Percentiles rank a stretch among this genome's conserved stretches.
Conservation (phyloP, 2,329 filamentous ascomycete species). For the Penicillium hesseltinei region DNA sequence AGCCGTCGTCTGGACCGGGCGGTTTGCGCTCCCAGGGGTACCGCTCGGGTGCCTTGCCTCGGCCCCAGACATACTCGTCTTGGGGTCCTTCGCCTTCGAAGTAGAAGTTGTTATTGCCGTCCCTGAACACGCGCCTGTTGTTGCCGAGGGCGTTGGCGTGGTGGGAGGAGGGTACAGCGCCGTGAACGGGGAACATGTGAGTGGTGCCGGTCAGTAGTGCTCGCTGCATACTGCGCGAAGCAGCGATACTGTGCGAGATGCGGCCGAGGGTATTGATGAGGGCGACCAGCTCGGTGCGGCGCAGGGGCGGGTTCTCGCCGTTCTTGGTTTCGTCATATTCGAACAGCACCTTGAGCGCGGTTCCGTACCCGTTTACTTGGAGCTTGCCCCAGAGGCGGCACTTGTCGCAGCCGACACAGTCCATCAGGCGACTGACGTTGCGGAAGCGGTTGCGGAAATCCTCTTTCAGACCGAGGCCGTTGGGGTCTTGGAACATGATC, state of each 20-base stretch:
- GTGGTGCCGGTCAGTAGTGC: conserved; percentile 42
- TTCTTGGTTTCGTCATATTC: conserved; percentile 74
- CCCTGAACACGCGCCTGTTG: conserved; percentile 28
- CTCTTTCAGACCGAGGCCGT: conserved; percentile 75
- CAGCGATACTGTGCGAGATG: conserved; percentile 74
- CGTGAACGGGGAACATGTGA: conserved; percentile 29
- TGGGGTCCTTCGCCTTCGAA: conserved; percentile 39
- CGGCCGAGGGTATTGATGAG: conserved; percentile 91
- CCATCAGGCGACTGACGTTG: conserved; percentile 95
- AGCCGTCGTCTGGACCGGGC: conserved; percentile 40
- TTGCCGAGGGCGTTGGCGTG: conserved; percentile 15
- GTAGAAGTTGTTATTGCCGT: conserved; percentile 37
- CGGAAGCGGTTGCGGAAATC: conserved; percentile 97
- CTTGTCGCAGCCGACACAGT: conserved; percentile 98
- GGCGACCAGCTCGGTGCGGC: conserved; percentile 88
- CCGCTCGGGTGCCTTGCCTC: conserved; percentile 25
- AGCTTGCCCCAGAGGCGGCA: conserved; percentile 97
- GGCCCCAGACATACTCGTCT: conserved; percentile 46
- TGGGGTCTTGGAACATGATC: conserved; percentile 79
- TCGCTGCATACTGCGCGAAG: conserved; percentile 68
- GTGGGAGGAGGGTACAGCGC: conserved; percentile 28
- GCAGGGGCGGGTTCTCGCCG: conserved; percentile 66
- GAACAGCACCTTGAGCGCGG: conserved; percentile 92
- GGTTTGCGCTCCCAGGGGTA: conserved; percentile 35
- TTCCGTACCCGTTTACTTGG: conserved; percentile 91